Base-by-base conservation (phyloP, 495 filamentous ascomycete genomes). In the Bombardia bombarda region DNA sequence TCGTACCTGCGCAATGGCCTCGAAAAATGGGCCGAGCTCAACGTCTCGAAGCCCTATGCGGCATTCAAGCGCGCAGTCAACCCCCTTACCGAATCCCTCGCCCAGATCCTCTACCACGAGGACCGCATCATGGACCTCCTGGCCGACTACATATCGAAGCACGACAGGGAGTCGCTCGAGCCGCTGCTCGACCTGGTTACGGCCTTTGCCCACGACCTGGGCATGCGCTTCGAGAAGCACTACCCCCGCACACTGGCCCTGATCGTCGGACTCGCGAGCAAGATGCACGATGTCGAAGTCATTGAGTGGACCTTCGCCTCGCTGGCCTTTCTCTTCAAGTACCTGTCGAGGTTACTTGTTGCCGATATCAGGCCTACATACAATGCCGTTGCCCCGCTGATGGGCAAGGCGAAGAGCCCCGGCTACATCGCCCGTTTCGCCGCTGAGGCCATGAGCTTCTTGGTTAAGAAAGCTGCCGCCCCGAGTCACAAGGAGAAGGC, bases 291-390 rank as follows among this genome's bases (percentile, higher is more conserved):
- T 42, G 74, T 86, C 23, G 87, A 90, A 49, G 86, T 87, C 13
- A 82, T 93, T 26, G 89, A 99, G 67, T 97, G 92, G 93, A 90
- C 87, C 43, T 97, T 99, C 59, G 87, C 79, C 34, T 89, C 87
- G 53, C 73, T 99, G 12, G 87, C 92, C 47, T 96, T 93, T 77
- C 76, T 95, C 14, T 93, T 97, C 75, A 99, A 97, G 57, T 97
- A 94, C 52, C 76, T 99, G 16, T 90, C 88, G 3, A 77, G 85
- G 33, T 72, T 96, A 7, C 57, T 99, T 18, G 84, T 87, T 0
- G 83, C 87, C 4, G 86, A 99, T 56, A 66, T 97, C 40, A 72
- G 87, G 49, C 86, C 90, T 20, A 75, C 93, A 6, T 87, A 86
- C 55, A 74, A 84, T 49, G 77, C 87, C 28, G 80, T 97, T 68